phyloP scores from a whole-genome alignment of 2,329 filamentous ascomycete species.

The Sporothrix brunneoviolacea region DNA sequence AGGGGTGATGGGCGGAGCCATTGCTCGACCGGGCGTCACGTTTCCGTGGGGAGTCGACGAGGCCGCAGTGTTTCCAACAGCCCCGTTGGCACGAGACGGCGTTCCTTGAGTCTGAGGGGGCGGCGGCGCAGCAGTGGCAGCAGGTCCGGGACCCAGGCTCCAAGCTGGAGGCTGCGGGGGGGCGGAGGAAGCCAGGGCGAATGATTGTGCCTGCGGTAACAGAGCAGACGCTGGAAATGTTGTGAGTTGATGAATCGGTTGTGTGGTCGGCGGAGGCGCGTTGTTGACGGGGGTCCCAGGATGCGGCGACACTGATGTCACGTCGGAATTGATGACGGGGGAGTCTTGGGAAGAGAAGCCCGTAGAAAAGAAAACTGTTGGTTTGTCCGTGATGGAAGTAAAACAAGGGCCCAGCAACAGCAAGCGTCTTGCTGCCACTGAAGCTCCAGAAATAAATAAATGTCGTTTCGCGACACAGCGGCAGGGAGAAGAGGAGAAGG shows the following conservation, averaged over 20 bases:
- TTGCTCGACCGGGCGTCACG: slow-evolving; percentile 19
- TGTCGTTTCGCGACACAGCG: not conserved
- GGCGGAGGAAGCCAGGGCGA: slow-evolving; percentile 20
- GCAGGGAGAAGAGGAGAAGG: not conserved
- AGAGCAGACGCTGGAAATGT: not conserved
- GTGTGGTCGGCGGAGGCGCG: slow-evolving; percentile 5
- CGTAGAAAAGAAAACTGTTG: slow-evolving; percentile 13
- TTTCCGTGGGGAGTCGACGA: slow-evolving; percentile 14
- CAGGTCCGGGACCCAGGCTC: slow-evolving; percentile 16
- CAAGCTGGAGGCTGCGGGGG: slow-evolving; percentile 18
- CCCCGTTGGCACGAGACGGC: slow-evolving; percentile 15
- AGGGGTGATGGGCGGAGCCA: slow-evolving; percentile 10
- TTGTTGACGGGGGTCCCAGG: not conserved
- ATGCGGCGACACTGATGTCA: slow-evolving; percentile 3
- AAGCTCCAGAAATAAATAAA: slow-evolving; percentile 7
- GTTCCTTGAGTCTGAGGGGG: slow-evolving; percentile 15
- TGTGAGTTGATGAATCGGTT: not conserved
- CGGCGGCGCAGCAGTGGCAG: slow-evolving; percentile 8
- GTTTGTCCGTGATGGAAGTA: slow-evolving; percentile 15
- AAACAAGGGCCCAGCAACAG: slow-evolving; percentile 11
- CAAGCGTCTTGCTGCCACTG: slow-evolving; percentile 13
- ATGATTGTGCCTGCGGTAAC: slow-evolving; percentile 14
- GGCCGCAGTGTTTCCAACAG: slow-evolving; percentile 8
- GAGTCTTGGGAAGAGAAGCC: slow-evolving; percentile 9
- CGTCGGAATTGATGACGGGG: slow-evolving; percentile 3